Evolutionary conservation across 2,329 filamentous ascomycete genomes (phyloP).

Genomic region (Thelonectria rubi): DNA sequence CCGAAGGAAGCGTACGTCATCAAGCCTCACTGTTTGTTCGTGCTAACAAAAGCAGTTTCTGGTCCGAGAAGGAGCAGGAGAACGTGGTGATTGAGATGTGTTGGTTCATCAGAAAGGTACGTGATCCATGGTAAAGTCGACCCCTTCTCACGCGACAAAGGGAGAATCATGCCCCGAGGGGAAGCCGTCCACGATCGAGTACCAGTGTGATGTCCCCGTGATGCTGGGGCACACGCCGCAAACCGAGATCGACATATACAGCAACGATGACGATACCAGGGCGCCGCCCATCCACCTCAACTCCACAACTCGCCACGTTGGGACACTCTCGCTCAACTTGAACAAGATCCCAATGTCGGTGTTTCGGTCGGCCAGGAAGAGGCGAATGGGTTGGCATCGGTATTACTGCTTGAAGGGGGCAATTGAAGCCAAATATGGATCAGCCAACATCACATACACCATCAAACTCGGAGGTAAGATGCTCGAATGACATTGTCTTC

Average conservation of each 20-base stretch:
- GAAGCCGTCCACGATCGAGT: slow-evolving; percentile 48
- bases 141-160: slow-evolving; percentile 34
- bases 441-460: slow-evolving; percentile 50
- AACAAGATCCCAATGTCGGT: slow-evolving; percentile 46
- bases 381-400: slow-evolving; percentile 48
- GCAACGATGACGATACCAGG: slow-evolving; percentile 45
- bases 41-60: slow-evolving; percentile 44
- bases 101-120: slow-evolving; percentile 52
- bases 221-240: slow-evolving; percentile 47
- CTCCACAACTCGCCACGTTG: slow-evolving; percentile 44
- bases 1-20: slow-evolving; percentile 48
- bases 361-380: slow-evolving; percentile 44
- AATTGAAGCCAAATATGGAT: slow-evolving; percentile 51
- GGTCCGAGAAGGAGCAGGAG: slow-evolving; percentile 51
- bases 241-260: slow-evolving; percentile 51
- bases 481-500: background rate
- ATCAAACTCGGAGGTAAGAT: slow-evolving; percentile 50
- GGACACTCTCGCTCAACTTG: slow-evolving; percentile 49
- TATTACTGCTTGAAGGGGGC: slow-evolving; percentile 50
- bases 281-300: slow-evolving; percentile 47
- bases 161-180: slow-evolving; percentile 51
- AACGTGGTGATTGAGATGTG: slow-evolving; percentile 50
- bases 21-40: background rate
- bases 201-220: slow-evolving; percentile 51
- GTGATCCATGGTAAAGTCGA: background rate